Evolutionary conservation across 2,329 filamentous ascomycete genomes (phyloP).

Genomic region (Coniella vitis): DNA sequence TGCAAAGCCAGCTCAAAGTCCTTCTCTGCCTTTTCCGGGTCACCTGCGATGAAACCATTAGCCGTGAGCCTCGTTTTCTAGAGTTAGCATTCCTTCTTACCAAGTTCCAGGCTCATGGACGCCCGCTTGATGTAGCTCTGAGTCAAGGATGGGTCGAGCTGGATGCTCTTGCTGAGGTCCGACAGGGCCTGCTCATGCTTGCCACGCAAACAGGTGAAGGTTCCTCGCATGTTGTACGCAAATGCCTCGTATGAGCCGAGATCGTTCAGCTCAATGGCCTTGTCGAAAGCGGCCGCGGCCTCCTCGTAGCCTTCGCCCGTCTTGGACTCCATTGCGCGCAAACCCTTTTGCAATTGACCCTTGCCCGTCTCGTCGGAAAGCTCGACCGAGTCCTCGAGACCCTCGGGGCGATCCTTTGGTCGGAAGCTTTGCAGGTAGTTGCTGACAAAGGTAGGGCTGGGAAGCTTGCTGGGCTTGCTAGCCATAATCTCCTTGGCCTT

Average conservation of each 20-base stretch:
- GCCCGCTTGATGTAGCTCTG: conserved; percentile 99
- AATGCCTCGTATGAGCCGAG: conserved; percentile 80
- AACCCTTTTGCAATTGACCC: conserved; percentile 77
- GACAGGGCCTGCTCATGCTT: conserved; percentile 75
- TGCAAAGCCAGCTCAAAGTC: conserved; percentile 83
- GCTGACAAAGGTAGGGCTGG: conserved; percentile 92
- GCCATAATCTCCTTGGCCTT: conserved; percentile 87
- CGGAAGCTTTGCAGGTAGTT: conserved; percentile 99
- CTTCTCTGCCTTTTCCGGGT: conserved; percentile 76
- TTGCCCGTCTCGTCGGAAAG: conserved; percentile 71
- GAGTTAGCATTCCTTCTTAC: conserved; percentile 37
- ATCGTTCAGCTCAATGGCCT: conserved; percentile 74
- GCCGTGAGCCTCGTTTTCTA: conserved; percentile 11
- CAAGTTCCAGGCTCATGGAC: conserved; percentile 93
- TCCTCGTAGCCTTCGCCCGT: conserved; percentile 89
- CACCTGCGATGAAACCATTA: conserved; percentile 44
- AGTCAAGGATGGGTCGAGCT: conserved; percentile 78
- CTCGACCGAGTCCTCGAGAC: conserved; percentile 76
- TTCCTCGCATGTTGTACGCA: conserved; percentile 94
- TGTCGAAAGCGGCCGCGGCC: conserved; percentile 78
- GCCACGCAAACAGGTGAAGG: conserved; percentile 87
- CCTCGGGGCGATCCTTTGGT: conserved; percentile 67
- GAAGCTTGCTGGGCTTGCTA: conserved; percentile 80
- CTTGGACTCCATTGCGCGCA: conserved; percentile 75
- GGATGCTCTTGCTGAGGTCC: conserved; percentile 88